Evolutionary conservation across 345 rosid species (phyloP), one percentile per base, ranked within the genome.

Genomic region (Eucalyptus cloeziana): DNA sequence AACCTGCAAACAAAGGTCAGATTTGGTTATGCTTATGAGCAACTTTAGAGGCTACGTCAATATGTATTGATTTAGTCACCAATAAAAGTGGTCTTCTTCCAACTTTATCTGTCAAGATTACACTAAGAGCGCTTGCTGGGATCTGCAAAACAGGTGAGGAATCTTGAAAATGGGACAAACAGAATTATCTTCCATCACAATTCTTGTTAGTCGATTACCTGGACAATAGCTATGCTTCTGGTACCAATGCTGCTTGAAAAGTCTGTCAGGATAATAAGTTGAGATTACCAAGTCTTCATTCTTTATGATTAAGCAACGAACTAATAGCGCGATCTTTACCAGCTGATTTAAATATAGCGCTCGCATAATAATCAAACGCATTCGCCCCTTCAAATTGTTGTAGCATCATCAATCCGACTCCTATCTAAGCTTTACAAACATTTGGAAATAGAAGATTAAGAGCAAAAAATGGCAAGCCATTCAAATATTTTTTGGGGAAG

Each of bases 331-430:
- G 8, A 60, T 86, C 50, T 52, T 56, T 89, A 94, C 96, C 94
- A 76, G 94, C 92, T 88, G 89, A 85, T 58, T 92, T 93, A 90
- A 95, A 94, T 49, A 94, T 91, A 52, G 93, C 67, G 81, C 93
- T 92, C 47, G 94, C 89, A 79, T 95, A 95, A 88, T 80, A 93
- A 22, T 92, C 88, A 85, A 95, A 64, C 13, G 90, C 95, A 58
- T 67, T 90, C 17, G 86, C 44, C 83, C 96, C 96, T 52, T 90
- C 93, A 43, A 94, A 87, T 90, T 94, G 94, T 88, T 91, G 94
- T 51, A 93, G 47, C 21, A 92, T 4, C 94, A 94, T 94, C 81
- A 95, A 22, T 21, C 95, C 96, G 49, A 94, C 67, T 87, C 96
- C 96, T 83, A 93, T 90, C 96, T 94, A 89, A 54, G 40, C 43